Percentiles rank a stretch among this genome's conserved stretches.
Conservation (phyloP, 2,329 filamentous ascomycete species). For the Zelopaecilomyces penicillatus region DNA sequence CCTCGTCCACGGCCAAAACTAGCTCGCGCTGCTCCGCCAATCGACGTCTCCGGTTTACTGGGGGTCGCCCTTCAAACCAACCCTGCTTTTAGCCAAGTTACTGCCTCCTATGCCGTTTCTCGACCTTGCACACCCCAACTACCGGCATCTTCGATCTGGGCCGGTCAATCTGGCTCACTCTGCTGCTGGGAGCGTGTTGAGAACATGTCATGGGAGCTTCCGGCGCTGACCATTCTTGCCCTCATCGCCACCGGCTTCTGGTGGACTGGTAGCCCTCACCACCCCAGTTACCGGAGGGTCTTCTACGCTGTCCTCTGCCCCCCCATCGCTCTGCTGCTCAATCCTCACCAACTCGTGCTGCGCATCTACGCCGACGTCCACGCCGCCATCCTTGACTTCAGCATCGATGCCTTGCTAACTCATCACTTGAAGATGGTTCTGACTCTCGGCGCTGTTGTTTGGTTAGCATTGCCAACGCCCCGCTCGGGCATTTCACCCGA, state of each 20-base stretch:
- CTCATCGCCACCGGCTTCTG: conserved; percentile 29
- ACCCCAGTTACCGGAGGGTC: conserved; percentile 23
- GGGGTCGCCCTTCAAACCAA: conserved; percentile 15
- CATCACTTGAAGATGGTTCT: conserved; percentile 48
- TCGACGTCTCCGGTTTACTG: conserved; percentile 19
- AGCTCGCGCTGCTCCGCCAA: conserved; percentile 11
- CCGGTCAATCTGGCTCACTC: conserved; percentile 8
- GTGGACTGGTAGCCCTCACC: conserved; percentile 27
- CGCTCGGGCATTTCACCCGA: not conserved
- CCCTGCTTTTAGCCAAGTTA: not conserved
- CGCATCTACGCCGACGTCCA: conserved; percentile 20
- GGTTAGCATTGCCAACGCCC: conserved; percentile 26
- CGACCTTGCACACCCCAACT: conserved; percentile 19
- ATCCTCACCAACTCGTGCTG: conserved; percentile 22
- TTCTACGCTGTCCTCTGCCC: conserved; percentile 21
- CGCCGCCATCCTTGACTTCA: conserved; percentile 30
- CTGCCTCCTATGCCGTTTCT: conserved; percentile 8
- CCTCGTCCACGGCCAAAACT: no score
- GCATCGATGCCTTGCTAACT: conserved; percentile 38
- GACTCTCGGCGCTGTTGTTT: conserved; percentile 43
- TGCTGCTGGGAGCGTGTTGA: conserved; percentile 21
- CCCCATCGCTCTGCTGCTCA: conserved; percentile 24
- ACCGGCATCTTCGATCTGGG: conserved; percentile 15
- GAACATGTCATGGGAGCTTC: conserved; percentile 37
- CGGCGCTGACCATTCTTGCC: conserved; percentile 32